Base-by-base conservation (phyloP, 768 basidiomycete species). In the Mycena capillaripes region DNA sequence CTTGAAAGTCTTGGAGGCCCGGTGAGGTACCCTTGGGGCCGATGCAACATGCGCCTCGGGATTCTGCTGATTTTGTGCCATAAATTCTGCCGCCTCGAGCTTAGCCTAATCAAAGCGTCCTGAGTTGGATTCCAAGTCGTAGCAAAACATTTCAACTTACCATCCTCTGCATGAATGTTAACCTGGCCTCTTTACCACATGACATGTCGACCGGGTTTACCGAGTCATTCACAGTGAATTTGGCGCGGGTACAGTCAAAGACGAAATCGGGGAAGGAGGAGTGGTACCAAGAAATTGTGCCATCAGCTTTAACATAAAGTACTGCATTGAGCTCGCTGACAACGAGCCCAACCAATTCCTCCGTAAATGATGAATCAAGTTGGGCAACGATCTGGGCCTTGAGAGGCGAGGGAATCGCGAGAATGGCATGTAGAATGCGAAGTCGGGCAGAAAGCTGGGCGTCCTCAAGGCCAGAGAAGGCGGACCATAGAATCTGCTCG, bases 241-340 rank as follows among this genome's bases (percentile, higher is more conserved):
- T 60, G 25, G 76, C 72, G 23, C 74, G 71, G 9, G 34, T 30
- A 14, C 68, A 53, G 63, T 60, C 34, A 46, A 74, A 76, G 16
- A 79, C 66, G 48, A 78, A 78, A 40, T 79, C 76, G 16, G 69
- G 69, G 44, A 76, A 78, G 9, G 76, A 78, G 25, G 76, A 66
- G 59, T 79, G 76, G 57, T 77, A 77, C 69, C 67, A 79, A 36
- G 74, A 69, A 16, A 78, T 59, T 1, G 23, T 61, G 9, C 46
- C 36, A 14, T 76, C 57, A 23, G 56, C 34, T 71, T 75, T 66
- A 10, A 34, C 56, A 14, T 78, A 78, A 16, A 79, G 76, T 17
- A 78, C 75, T 23, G 78, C 70, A 60, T 77, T 66, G 25, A 76
- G 75, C 5, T 58, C 50, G 12, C 34, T 16, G 21, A 77, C 36